Evolutionary conservation across 1,139 yeast genomes (phyloP).

Genomic region (Debaryomyces fabryi): DNA sequence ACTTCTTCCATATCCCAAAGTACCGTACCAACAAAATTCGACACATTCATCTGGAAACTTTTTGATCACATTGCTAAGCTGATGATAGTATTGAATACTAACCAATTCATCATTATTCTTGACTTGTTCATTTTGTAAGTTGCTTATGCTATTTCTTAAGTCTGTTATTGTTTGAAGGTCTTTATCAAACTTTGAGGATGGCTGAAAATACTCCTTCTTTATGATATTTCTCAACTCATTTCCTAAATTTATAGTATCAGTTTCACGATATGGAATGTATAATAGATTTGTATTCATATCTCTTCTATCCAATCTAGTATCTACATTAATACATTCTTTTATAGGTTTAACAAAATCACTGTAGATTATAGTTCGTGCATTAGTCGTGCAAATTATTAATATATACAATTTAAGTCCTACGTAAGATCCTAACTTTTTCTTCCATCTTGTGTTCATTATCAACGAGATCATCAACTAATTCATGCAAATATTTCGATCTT

Average conservation of each 20-base stretch:
- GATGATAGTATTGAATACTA: conserved; percentile 35
- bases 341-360: neutral
- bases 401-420: conserved; percentile 1
- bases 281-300: conserved; percentile 42
- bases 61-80: conserved; percentile 29
- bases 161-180: conserved; percentile 50
- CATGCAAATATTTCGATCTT: conserved; percentile 36
- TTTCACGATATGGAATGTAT: conserved; percentile 55
- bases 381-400: conserved; percentile 4
- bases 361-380: neutral
- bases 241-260: conserved; percentile 51
- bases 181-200: conserved; percentile 55
- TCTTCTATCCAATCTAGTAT: neutral
- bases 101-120: conserved; percentile 19
- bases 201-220: conserved; percentile 63
- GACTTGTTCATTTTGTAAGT: conserved; percentile 24
- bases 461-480: conserved; percentile 39
- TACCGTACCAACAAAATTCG: conserved; percentile 72
- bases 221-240: conserved; percentile 53
- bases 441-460: conserved; percentile 41
- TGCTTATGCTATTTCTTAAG: conserved; percentile 26
- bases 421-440: conserved; percentile 18
- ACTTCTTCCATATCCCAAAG: conserved; percentile 55
- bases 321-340: neutral
- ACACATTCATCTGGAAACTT: conserved; percentile 48